A percentile compares a stretch with the other conserved stretches of the same genome.
Evolutionary conservation across 2,329 filamentous ascomycete genomes (phyloP).

Genomic region (Neodidymelliopsis sp.): DNA sequence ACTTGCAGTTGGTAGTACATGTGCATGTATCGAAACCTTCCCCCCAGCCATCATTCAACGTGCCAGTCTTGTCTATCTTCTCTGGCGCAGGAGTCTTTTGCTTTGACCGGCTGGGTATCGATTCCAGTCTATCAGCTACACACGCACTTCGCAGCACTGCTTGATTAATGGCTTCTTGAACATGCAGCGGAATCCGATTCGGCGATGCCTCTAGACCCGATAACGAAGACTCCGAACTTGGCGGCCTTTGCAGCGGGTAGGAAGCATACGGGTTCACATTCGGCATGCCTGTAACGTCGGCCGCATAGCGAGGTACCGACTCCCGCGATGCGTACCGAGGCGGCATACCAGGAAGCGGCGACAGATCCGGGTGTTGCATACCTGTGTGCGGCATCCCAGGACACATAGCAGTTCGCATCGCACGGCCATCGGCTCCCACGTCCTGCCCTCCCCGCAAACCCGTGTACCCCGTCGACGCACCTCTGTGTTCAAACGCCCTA

Average conservation of each 20-base stretch:
- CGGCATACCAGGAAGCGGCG: not conserved
- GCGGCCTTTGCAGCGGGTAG: not conserved
- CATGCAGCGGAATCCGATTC: not conserved
- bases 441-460: not conserved
- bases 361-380: not conserved
- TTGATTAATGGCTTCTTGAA: slow-evolving; percentile 1
- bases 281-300: not conserved
- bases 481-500: too few species aligned
- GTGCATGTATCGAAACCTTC: slow-evolving; percentile 38
- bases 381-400: not conserved
- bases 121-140: not conserved
- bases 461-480: not conserved
- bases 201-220: not conserved
- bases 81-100: too few species aligned
- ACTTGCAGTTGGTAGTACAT: slow-evolving; percentile 39
- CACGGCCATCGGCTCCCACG: not conserved
- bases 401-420: not conserved
- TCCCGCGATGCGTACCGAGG: not conserved
- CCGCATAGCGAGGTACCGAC: not conserved
- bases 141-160: not conserved
- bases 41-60: slow-evolving; percentile 25
- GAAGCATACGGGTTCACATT: not conserved
- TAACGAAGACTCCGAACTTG: not conserved
- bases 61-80: too few species aligned
- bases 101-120: not conserved